A percentile compares a stretch with the other conserved stretches of the same genome.
phyloP scores from a whole-genome alignment of 257 asterid species.

The Lithospermum erythrorhizon region DNA sequence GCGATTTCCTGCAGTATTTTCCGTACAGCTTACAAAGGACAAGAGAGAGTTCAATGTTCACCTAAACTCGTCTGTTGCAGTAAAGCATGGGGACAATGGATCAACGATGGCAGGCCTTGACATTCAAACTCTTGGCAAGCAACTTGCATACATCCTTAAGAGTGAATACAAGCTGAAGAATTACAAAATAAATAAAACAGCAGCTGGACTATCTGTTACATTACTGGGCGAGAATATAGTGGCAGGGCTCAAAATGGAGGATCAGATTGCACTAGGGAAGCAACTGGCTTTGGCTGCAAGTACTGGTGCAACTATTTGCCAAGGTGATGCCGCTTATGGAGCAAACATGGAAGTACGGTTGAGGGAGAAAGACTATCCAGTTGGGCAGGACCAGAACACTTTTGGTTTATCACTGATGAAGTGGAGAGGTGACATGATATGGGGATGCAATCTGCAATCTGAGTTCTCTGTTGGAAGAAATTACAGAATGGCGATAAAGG shows the following conservation, averaged over 20 bases:
- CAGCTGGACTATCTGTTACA: slow-evolving; percentile 29
- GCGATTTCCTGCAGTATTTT: slow-evolving; percentile 22
- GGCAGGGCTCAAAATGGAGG: slow-evolving; percentile 23
- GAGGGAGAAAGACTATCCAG: slow-evolving; percentile 17
- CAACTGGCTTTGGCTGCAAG: slow-evolving; percentile 19
- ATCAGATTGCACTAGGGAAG: slow-evolving; percentile 22
- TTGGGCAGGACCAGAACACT: slow-evolving; percentile 18
- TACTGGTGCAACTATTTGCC: slow-evolving; percentile 21
- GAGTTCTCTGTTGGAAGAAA: slow-evolving; percentile 23
- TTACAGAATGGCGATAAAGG: slow-evolving; percentile 22
- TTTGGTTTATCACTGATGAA: slow-evolving; percentile 28
- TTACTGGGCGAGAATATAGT: slow-evolving; percentile 18
- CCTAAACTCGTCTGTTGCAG: slow-evolving; percentile 26
- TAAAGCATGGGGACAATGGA: slow-evolving; percentile 24
- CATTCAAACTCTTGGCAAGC: slow-evolving; percentile 20
- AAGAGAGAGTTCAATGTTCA: slow-evolving; percentile 22
- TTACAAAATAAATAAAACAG: slow-evolving; percentile 17
- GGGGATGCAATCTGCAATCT: slow-evolving; percentile 34
- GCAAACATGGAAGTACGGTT: slow-evolving; percentile 22
- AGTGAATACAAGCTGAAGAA: slow-evolving; percentile 18
- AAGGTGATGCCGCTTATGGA: slow-evolving; percentile 28
- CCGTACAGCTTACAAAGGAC: slow-evolving; percentile 28
- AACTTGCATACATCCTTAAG: slow-evolving; percentile 19
- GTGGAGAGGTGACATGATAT: slow-evolving; percentile 26
- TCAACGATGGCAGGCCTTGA: slow-evolving; percentile 26